Conservation (phyloP, 148 eudicot genomes). For the Polygonum aviculare region DNA sequence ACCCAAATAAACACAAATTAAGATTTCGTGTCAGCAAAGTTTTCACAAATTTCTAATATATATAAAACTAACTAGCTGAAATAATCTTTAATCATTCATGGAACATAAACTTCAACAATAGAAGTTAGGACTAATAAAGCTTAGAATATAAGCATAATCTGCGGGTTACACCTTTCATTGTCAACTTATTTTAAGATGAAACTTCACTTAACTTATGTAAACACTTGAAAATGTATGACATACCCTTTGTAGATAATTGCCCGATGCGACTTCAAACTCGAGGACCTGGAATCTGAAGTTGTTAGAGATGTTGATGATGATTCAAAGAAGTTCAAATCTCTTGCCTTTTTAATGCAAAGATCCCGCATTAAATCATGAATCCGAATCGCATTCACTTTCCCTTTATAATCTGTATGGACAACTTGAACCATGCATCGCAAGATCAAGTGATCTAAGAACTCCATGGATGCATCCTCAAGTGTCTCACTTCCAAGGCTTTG, state of each 20-base stretch:
- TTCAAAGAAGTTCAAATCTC: neutral
- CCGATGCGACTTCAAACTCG: neutral
- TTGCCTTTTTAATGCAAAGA: slow-evolving; percentile 6
- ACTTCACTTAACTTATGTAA: neutral
- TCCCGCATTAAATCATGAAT: slow-evolving; percentile 9
- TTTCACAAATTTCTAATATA: neutral
- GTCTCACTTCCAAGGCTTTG: neutral
- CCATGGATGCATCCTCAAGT: neutral
- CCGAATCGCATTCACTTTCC: neutral
- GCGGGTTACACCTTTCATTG: too few relatives aligned
- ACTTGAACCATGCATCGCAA: slow-evolving; percentile 1
- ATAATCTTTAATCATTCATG: too few relatives aligned
- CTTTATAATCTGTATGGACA: neutral
- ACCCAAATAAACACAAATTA: neutral
- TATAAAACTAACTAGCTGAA: neutral
- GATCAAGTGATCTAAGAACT: slow-evolving; percentile 1
- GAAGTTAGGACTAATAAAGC: too few relatives aligned
- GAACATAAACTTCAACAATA: too few relatives aligned
- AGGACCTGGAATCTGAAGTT: neutral
- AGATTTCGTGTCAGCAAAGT: neutral
- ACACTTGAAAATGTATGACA: neutral
- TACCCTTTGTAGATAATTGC: neutral
- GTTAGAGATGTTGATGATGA: neutral
- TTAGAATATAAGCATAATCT: too few relatives aligned
- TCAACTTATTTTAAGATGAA: neutral